Evolutionary conservation across 106 monocot genomes (phyloP), one percentile per base, ranked within the genome.

Genomic region (Dendrobium officinale): DNA sequence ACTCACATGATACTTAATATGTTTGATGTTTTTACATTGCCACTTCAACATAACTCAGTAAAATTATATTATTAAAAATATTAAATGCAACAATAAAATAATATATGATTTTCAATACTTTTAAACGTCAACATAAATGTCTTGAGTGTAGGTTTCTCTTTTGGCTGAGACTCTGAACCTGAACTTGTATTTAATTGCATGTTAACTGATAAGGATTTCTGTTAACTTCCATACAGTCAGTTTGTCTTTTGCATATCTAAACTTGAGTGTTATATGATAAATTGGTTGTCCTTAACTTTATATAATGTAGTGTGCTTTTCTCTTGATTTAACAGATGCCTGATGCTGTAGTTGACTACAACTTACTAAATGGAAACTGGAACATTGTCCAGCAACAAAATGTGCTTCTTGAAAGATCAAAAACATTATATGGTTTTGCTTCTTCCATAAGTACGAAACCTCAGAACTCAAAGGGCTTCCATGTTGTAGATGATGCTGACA

Each of bases 271-370:
- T 74, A 55, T 41, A 31, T 72, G 11, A 42, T 75, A 40, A 80
- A 33, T 24, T 73, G 40, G 20, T 73, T 24, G 4, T 77, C 19
- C n/a, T 49, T 9, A 55, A 11, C 31, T 41, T 78, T 67, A 58
- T 1, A 4, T 20, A 42, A 17, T 43, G 41, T 8, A 42, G 3
- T 74, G 74, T 74, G 4, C 18, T 43, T 48, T 82, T 59, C 4
- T 44, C 20, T 9, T 79, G 29, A 79, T 29, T 42, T 20, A 79
- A 37, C 86, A 99, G 98, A 99, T 99, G 98, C 95, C 98, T 49
- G 98, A 95, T 86, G 98, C 98, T 73, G 89, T 90, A 58, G 90
- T 93, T 75, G 98, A 99, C 73, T 99, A 99, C 73, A 88, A 93
- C 68, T 93, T 99, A 76, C 87, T 61, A 67, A 87, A 88, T 88